Evolutionary conservation across 768 basidiomycete species (phyloP).

Genomic region (Russula olivacea): DNA sequence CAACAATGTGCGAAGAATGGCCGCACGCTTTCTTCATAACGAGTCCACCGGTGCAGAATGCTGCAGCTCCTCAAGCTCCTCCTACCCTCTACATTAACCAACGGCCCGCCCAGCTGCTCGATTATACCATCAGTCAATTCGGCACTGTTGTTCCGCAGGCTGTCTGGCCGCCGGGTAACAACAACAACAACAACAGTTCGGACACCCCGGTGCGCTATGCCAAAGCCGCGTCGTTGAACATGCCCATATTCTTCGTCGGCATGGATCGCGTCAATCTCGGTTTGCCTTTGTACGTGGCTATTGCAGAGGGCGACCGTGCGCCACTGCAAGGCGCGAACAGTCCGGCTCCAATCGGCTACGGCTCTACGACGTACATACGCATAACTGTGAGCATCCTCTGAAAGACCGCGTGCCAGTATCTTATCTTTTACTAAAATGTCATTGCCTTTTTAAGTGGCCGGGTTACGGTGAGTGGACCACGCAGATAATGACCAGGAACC

Average conservation of each 20-base stretch:
- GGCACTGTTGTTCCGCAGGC: conserved; percentile 15
- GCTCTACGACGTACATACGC: conserved; percentile 1
- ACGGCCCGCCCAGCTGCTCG: not conserved
- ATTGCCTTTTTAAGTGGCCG: conserved; percentile 3
- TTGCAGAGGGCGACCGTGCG: not conserved
- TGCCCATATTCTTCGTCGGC: conserved; percentile 15
- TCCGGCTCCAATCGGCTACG: not conserved
- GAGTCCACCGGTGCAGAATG: not conserved
- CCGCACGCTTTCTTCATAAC: conserved; percentile 6
- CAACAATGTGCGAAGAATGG: not conserved
- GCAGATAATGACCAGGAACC: conserved; percentile 16
- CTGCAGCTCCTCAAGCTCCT: not conserved
- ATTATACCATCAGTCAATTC: not conserved
- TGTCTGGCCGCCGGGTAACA: conserved; percentile 4
- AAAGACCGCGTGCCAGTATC: not conserved
- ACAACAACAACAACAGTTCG: not conserved
- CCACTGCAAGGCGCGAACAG: not conserved
- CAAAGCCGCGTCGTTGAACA: not conserved
- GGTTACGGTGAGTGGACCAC: conserved; percentile 9
- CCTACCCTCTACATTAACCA: not conserved
- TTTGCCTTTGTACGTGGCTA: not conserved
- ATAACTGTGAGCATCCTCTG: conserved; percentile 2
- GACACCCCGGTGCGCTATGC: not conserved
- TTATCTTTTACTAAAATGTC: not conserved
- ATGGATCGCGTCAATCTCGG: not conserved